Base-by-base conservation (phyloP, 352 stramenopile genomes). In the Globisporangium carolinianum region DNA sequence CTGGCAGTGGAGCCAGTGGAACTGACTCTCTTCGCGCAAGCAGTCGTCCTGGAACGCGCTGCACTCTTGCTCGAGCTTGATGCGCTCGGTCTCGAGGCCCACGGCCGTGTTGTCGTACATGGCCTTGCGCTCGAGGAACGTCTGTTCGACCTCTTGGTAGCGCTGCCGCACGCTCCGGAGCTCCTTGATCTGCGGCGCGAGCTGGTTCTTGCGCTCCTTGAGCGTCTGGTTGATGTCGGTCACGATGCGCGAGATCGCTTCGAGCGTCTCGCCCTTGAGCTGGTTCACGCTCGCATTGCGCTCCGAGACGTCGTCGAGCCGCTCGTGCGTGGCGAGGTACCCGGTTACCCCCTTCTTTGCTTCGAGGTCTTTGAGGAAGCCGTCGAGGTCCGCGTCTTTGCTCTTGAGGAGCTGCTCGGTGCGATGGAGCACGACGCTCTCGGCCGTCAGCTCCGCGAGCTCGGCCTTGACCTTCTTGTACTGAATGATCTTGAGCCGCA, bases 231-330 rank as follows among this genome's bases (percentile, higher is more conserved):
- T 96, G 52, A 98, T 97, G 51, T 96, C 79, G 7, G 89, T 87
- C 12, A 98, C 91, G 39, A 97, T 82, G 18, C 71, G 73, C 45
- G 87, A 97, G 53, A 98, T 97, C 59, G 98, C 94, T 60, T 98
- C 91, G 14, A 98, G 78, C 36, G 88, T 98, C 66, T 96, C 77
- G 9, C 84, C 86, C 61, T 98, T 98, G 41, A 91, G 62, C 58
- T 92, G 79, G 68, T 98, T 96, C 47, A 97, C 75, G 48, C 87
- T 73, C 15, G 85, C 78, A 48, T 95, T 97, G 68, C 88, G 71
- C 62, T 96, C 84, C 35, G 87, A 91, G 24, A 97, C 76, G 45
- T 85, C 69, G 60, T 96, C 88, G 35, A 98, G 76, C 54, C 90
- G 83, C 14, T 87, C 75, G 63, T 97, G 79, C 10, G 88, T 92